Percentiles rank a stretch among this genome's conserved stretches.
Evolutionary conservation across 2,329 filamentous ascomycete genomes (phyloP).

Genomic region (Mariannaea sp.): DNA sequence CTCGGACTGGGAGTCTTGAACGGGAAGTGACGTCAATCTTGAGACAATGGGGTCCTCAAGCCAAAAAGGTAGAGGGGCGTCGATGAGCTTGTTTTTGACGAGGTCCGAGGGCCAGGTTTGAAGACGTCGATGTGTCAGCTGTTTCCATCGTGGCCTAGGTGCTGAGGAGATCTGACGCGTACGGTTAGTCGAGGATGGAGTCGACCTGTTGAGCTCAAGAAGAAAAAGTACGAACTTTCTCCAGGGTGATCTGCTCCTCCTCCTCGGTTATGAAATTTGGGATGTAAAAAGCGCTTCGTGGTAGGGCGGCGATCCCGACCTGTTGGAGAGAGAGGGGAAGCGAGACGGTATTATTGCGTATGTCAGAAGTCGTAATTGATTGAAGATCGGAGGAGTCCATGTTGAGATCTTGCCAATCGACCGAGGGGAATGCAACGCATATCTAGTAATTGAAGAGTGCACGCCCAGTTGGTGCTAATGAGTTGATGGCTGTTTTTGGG

Average conservation of each 20-base stretch:
- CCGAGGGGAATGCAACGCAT: conserved; percentile 1
- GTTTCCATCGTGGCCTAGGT: conserved; percentile 81
- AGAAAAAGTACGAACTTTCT: conserved; percentile 65
- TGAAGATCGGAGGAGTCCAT: conserved; percentile 23
- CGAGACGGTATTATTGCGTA: conserved; percentile 22
- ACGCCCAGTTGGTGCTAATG: neutral
- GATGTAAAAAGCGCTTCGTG: conserved; percentile 78
- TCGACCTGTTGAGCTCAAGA: conserved; percentile 30
- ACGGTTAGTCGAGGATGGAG: conserved; percentile 24
- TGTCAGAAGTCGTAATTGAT: conserved; percentile 2
- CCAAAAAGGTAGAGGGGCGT: conserved; percentile 75
- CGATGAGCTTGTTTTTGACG: conserved; percentile 76
- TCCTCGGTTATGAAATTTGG: conserved; percentile 78
- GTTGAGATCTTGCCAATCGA: conserved; percentile 4
- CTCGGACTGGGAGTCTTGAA: conserved; percentile 35
- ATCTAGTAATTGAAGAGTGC: neutral
- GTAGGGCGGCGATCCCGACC: conserved; percentile 59
- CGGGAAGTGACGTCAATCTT: conserved; percentile 58
- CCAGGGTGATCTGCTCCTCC: conserved; percentile 73
- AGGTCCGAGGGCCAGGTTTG: conserved; percentile 90
- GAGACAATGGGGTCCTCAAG: conserved; percentile 71
- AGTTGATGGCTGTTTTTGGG: conserved; percentile 6
- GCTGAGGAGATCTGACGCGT: conserved; percentile 58
- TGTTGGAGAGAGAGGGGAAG: conserved; percentile 57
- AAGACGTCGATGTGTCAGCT: conserved; percentile 84